Base-by-base conservation (phyloP, 2,329 filamentous ascomycete species). In the Aspergillus latus region DNA sequence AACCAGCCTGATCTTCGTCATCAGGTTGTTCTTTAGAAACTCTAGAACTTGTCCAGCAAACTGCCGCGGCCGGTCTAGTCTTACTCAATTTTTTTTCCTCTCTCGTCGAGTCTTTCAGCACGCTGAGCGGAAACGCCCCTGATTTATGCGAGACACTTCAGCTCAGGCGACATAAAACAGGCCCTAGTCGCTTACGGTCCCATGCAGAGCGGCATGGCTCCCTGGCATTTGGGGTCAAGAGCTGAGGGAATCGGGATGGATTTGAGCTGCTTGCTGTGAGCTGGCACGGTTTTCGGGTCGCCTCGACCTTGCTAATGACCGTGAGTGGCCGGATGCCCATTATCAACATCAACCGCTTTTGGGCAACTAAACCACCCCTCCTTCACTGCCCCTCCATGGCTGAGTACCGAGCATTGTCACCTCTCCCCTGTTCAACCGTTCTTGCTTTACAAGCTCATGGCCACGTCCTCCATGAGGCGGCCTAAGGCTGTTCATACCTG, bases 181-280 rank as follows among this genome's bases (percentile, higher is more conserved):
- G 47, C 51, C 48, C 40, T 58, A 37, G 59, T 57, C 56, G 48
- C 50, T 57, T 49, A 47, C 45, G 52, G 21, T 54, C 55, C 61
- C 62, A 68, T 68, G 68, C 67, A 70, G 59, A 64, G 65, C 65
- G 63, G 67, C 65, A 65, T 60, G 59, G 64, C 62, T 57, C 60
- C 37, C 65, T 58, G 48, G 56, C 57, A 52, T 60, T 63, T 60
- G 40, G 37, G 42, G 49, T 59, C 49, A 57, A 60, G 59, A 59
- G 60, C 61, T 63, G 60, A 59, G 37, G 36, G 50, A 52, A 59
- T 50, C 50, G 51, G 44, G 36, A 56, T 50, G 34, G 49, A 11
- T 13, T 58, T 59, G 34, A 57, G 55, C 37, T 46, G 36, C 45
- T 59, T 40, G 59, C 59, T 62, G 58, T 70, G 68, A 64, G 68